These are phyloP conservation scores for Malus asiatica DNA, from an alignment of 306 rosid species.

Conservation along the genomic window DNA sequence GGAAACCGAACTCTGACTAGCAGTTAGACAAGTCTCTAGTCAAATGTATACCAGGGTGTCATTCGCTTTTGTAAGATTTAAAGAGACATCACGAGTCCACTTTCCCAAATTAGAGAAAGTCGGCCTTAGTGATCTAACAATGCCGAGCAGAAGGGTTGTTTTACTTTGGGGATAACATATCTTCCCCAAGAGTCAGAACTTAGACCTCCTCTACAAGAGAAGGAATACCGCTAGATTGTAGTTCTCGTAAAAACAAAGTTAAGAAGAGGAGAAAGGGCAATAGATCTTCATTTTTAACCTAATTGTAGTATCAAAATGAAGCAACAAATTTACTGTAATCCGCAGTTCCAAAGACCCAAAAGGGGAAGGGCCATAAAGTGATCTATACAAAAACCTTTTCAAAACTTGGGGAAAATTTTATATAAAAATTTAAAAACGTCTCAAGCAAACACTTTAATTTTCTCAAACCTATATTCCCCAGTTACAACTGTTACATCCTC, in stretches of 20 bases:
- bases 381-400: constrained; percentile 30
- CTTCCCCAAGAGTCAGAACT: neutral
- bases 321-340: constrained; percentile 14
- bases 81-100: too few relatives aligned
- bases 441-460: constrained; percentile 19
- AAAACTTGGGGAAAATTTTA: constrained; percentile 9
- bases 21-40: too few relatives aligned
- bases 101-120: neutral
- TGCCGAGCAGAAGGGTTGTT: neutral
- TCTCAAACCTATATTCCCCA: constrained; percentile 24
- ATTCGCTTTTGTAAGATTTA: too few relatives aligned
- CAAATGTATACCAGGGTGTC: too few relatives aligned
- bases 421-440: neutral
- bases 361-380: constrained; percentile 4
- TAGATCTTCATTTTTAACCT: neutral
- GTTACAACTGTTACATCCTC: constrained; percentile 29
- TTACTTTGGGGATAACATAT: too few relatives aligned
- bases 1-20: too few relatives aligned
- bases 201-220: neutral
- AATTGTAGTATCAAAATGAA: neutral
- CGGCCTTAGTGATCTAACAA: neutral
- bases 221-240: too few relatives aligned
- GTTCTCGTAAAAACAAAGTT: neutral
- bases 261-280: neutral
- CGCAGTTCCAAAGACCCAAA: neutral